A percentile compares a stretch with the other conserved stretches of the same genome.
These are phyloP conservation scores for Penicillium mononematosum DNA, from an alignment of 495 filamentous ascomycete genomes.

Conservation along the genomic window DNA sequence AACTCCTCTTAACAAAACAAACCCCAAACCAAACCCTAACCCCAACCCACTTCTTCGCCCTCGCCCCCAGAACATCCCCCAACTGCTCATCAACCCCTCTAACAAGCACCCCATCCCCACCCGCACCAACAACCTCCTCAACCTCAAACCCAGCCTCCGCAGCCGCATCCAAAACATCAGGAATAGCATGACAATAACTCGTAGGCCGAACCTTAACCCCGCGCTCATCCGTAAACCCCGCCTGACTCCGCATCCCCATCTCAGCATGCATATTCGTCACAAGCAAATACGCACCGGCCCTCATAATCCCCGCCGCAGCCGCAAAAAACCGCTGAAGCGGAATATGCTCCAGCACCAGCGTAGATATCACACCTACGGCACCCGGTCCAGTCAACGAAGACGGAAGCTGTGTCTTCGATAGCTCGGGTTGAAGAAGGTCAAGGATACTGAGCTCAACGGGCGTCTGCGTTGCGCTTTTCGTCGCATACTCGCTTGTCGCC, in stretches of 20 bases:
- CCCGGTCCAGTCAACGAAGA: constrained; percentile 19
- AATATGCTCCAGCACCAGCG: constrained; percentile 69
- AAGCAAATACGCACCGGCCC: constrained; percentile 52
- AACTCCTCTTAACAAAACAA: constrained; percentile 49
- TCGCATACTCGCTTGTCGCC: constrained; percentile 13
- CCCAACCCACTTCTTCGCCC: constrained; percentile 69
- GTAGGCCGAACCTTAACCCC: constrained; percentile 61
- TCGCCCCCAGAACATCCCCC: constrained; percentile 50
- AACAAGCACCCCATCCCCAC: constrained; percentile 30
- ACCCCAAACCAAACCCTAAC: constrained; percentile 65
- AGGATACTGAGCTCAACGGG: constrained; percentile 22
- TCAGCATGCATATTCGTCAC: constrained; percentile 74
- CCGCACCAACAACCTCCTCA: constrained; percentile 25
- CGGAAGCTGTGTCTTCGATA: constrained; percentile 6
- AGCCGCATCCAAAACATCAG: constrained; percentile 57
- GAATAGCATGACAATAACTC: constrained; percentile 58
- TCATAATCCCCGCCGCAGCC: constrained; percentile 47
- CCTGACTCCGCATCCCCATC: constrained; percentile 63
- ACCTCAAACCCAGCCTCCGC: constrained; percentile 52
- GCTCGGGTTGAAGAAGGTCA: constrained; percentile 36
- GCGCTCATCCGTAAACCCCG: constrained; percentile 62
- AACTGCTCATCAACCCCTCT: constrained; percentile 52
- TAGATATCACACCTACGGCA: constrained; percentile 56
- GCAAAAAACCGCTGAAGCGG: constrained; percentile 58
- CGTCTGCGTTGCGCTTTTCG: background rate